Percentiles rank a stretch among this genome's conserved stretches.
phyloP scores from a whole-genome alignment of 2,329 filamentous ascomycete genomes.

The Aspergillus awamori region DNA sequence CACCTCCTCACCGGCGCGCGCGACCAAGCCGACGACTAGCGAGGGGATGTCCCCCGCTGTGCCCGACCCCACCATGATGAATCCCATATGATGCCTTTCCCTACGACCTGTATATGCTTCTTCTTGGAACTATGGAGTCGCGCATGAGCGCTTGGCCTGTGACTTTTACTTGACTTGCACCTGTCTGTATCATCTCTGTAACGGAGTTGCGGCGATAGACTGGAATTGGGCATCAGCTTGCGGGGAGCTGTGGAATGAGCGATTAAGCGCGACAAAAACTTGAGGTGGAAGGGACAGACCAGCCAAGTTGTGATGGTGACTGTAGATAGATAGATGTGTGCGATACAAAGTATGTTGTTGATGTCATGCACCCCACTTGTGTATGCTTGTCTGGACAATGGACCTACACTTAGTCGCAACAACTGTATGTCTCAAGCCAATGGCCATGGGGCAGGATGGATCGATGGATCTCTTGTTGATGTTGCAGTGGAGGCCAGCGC shows the following conservation, averaged over 20 bases:
- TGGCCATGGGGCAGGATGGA: background rate
- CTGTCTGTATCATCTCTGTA: background rate
- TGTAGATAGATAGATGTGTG: background rate
- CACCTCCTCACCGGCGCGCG: slow-evolving; percentile 6
- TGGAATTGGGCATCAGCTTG: background rate
- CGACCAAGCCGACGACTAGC: slow-evolving; percentile 13
- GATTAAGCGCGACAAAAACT: background rate
- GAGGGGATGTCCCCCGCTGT: slow-evolving; percentile 27
- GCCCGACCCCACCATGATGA: slow-evolving; percentile 37
- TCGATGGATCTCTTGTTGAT: background rate
- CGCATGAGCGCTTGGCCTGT: background rate
- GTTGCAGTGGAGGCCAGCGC: background rate
- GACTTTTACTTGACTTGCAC: background rate
- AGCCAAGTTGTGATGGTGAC: background rate
- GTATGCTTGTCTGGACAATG: background rate
- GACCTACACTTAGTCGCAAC: background rate
- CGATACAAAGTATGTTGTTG: background rate
- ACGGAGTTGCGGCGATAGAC: background rate
- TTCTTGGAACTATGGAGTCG: background rate
- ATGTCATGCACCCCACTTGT: background rate
- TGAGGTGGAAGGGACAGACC: background rate
- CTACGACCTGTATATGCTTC: slow-evolving; percentile 8
- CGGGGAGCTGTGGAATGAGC: background rate
- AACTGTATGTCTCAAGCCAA: background rate
- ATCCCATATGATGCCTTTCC: slow-evolving; percentile 35